Conservation (phyloP, 768 basidiomycete species). For the Pleurotus citrinopileatus region DNA sequence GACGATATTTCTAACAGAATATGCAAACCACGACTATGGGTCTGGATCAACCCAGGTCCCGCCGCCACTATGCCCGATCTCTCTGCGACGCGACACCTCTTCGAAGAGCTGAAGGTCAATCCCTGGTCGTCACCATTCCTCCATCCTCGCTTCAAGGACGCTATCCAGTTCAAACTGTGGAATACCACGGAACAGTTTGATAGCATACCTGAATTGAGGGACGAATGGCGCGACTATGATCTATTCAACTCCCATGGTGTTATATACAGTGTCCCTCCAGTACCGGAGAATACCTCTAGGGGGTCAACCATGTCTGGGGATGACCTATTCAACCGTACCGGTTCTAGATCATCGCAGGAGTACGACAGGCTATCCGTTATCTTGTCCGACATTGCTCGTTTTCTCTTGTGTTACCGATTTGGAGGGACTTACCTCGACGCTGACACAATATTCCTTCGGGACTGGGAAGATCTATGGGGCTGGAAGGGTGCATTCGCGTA, state of each 20-base stretch:
- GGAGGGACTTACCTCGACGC: conserved; percentile 97
- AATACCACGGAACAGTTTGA: conserved; percentile 98
- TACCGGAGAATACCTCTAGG: conserved; percentile 18
- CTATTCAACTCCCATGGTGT: conserved; percentile 89
- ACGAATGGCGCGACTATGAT: conserved; percentile 82
- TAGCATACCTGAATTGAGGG: conserved; percentile 81
- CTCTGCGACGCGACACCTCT: conserved; percentile 79
- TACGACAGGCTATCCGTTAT: conserved; percentile 94
- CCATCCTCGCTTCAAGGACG: conserved; percentile 86
- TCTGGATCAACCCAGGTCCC: conserved; percentile 99
- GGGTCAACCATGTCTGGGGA: conserved; percentile 26
- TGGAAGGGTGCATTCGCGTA: conserved; percentile 97
- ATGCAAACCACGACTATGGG: conserved; percentile 92
- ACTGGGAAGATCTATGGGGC: conserved; percentile 99
- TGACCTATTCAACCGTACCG: conserved; percentile 65
- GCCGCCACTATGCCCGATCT: conserved; percentile 89
- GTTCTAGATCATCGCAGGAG: conserved; percentile 78
- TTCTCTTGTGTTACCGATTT: conserved; percentile 94
- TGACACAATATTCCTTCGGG: conserved; percentile 91
- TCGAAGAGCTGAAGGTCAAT: conserved; percentile 71
- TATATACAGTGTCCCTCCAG: conserved; percentile 59
- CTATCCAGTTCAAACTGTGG: conserved; percentile 96
- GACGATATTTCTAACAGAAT: conserved; percentile 43
- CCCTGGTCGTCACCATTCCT: conserved; percentile 97
- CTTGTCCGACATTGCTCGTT: conserved; percentile 94